Percentiles rank a stretch among this genome's conserved stretches.
phyloP scores from a whole-genome alignment of 129 eudicot genomes.

The Flaveria ramosissima region DNA sequence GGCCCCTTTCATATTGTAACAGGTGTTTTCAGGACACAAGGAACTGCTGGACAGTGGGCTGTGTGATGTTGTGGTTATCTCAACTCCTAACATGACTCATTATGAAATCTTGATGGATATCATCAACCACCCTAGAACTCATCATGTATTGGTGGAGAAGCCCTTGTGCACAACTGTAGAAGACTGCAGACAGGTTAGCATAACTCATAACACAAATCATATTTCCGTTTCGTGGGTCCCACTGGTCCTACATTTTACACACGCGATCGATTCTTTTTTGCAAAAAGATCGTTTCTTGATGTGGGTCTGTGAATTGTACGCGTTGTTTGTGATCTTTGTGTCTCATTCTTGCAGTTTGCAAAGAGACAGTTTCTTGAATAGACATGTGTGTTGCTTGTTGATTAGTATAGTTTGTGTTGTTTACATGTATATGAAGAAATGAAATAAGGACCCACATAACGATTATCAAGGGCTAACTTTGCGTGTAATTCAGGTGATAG shows the following conservation, averaged over 20 bases:
- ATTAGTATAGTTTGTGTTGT: background rate
- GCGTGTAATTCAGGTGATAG: conserved; percentile 56
- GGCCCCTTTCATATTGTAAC: conserved; percentile 1
- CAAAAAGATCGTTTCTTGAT: background rate
- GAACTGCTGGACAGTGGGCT: conserved; percentile 79
- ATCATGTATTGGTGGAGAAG: conserved; percentile 93
- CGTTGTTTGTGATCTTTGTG: too few species aligned
- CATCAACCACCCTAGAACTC: conserved; percentile 74
- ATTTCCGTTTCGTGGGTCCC: conserved; percentile 5
- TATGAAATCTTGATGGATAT: conserved; percentile 88
- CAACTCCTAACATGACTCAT: conserved; percentile 98
- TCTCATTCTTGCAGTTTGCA: background rate
- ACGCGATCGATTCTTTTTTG: background rate
- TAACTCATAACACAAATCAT: conserved; percentile 5
- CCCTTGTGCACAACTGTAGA: conserved; percentile 89
- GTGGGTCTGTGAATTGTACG: too few species aligned
- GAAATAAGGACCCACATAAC: background rate
- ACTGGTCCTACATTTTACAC: background rate
- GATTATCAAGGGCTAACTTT: conserved; percentile 7
- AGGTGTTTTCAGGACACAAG: conserved; percentile 86
- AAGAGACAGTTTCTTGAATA: background rate
- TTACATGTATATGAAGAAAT: background rate
- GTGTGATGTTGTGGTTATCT: conserved; percentile 85
- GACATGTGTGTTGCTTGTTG: too few species aligned
- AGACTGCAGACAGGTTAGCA: conserved; percentile 69